A percentile compares a stretch with the other conserved stretches of the same genome.
Evolutionary conservation across 768 basidiomycete genomes (phyloP).

Genomic region (Lentinula lateritia): DNA sequence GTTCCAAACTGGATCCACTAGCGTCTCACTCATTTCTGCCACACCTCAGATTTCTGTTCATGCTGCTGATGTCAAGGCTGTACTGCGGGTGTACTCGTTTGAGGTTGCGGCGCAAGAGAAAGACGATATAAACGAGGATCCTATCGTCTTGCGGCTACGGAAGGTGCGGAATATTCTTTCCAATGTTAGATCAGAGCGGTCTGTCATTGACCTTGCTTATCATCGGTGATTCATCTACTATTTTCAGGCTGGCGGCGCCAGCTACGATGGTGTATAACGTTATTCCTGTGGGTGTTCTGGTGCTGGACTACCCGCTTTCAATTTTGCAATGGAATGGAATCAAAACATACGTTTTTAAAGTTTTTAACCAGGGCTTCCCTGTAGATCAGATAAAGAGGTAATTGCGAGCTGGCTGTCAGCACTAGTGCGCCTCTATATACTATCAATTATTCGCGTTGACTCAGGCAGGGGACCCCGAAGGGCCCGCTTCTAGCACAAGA

Average conservation of each 20-base stretch:
- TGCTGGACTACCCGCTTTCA: not conserved
- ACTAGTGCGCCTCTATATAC: not conserved
- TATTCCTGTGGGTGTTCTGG: not conserved
- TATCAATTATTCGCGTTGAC: not conserved
- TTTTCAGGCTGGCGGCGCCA: constrained; percentile 76
- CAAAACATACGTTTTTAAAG: not conserved
- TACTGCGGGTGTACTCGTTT: constrained; percentile 75
- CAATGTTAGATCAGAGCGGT: constrained; percentile 1
- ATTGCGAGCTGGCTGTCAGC: not conserved
- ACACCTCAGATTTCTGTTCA: constrained; percentile 82
- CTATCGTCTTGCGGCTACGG: constrained; percentile 75
- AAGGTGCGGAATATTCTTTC: constrained; percentile 49
- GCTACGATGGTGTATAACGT: constrained; percentile 75
- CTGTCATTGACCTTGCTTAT: not conserved
- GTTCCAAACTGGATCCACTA: constrained; percentile 23
- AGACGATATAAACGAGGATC: constrained; percentile 83
- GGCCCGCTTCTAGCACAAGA: constrained; percentile 23
- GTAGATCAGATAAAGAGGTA: not conserved
- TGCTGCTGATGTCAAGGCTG: constrained; percentile 78
- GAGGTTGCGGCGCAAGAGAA: constrained; percentile 82
- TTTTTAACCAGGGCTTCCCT: not conserved
- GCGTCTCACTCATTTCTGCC: constrained; percentile 12
- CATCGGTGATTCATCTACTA: not conserved
- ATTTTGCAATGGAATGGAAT: not conserved
- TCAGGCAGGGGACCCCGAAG: not conserved